Evolutionary conservation across 2,329 filamentous ascomycete genomes (phyloP).

Genomic region (Myriosclerotinia curreyana): DNA sequence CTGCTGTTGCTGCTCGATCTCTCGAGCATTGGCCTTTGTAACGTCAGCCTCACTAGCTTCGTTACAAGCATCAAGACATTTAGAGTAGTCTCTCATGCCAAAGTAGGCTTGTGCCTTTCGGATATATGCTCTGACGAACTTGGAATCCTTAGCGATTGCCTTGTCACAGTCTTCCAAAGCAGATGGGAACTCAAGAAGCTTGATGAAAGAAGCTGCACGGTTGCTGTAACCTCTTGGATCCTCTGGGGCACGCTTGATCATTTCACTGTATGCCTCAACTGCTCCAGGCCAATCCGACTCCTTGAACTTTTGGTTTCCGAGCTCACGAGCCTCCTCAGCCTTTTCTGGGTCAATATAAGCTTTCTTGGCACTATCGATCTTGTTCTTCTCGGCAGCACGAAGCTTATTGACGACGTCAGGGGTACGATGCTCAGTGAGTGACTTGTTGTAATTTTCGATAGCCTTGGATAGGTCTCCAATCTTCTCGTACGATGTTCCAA

Average conservation of each 20-base stretch:
- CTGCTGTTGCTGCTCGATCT: constrained; percentile 92
- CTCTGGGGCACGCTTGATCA: constrained; percentile 91
- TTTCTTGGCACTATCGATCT: constrained; percentile 69
- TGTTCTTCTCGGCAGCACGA: constrained; percentile 81
- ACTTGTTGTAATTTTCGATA: constrained; percentile 87
- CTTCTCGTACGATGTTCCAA: constrained; percentile 92
- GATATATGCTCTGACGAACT: constrained; percentile 94
- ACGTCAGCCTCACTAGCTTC: constrained; percentile 77
- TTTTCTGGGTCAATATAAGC: constrained; percentile 88
- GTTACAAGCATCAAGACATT: constrained; percentile 83
- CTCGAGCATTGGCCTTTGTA: constrained; percentile 73
- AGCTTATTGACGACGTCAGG: constrained; percentile 93
- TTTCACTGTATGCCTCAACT: constrained; percentile 90
- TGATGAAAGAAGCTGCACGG: constrained; percentile 93
- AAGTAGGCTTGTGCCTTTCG: constrained; percentile 94
- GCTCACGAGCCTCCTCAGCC: constrained; percentile 91
- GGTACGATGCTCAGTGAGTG: constrained; percentile 93
- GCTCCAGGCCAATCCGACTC: constrained; percentile 92
- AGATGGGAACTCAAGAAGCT: constrained; percentile 91
- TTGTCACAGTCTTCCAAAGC: constrained; percentile 89
- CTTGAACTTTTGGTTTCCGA: constrained; percentile 97
- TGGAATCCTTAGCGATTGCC: constrained; percentile 85
- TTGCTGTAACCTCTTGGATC: constrained; percentile 96
- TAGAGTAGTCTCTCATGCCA: constrained; percentile 97
- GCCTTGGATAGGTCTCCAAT: constrained; percentile 74